phyloP scores from a whole-genome alignment of 2,329 filamentous ascomycete genomes.

The Fusarium sulawesiense region DNA sequence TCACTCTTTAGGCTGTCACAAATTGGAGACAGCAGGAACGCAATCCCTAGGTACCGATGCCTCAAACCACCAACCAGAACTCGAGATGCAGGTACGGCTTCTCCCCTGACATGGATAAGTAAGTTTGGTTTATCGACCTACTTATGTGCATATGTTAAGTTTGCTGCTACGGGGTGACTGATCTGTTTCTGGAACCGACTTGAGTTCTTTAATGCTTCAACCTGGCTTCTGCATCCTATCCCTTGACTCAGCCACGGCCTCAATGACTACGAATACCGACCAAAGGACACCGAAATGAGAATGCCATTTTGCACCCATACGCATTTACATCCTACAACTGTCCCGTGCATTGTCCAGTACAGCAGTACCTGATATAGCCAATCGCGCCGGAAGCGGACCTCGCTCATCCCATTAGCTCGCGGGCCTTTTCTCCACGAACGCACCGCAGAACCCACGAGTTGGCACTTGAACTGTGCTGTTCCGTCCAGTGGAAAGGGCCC shows the following conservation, averaged over 20 bases:
- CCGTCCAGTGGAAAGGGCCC: slow-evolving; percentile 24
- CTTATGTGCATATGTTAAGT: neutral
- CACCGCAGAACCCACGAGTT: slow-evolving; percentile 19
- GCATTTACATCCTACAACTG: slow-evolving; percentile 8
- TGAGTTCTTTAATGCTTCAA: slow-evolving; percentile 24
- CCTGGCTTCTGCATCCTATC: slow-evolving; percentile 16
- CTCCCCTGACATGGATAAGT: slow-evolving; percentile 46
- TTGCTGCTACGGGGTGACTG: slow-evolving; percentile 13
- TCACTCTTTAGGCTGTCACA: slow-evolving; percentile 28
- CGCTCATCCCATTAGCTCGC: slow-evolving; percentile 28
- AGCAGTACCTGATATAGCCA: slow-evolving; percentile 26
- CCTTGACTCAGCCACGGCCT: slow-evolving; percentile 1
- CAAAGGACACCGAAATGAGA: slow-evolving; percentile 5
- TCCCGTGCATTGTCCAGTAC: slow-evolving; percentile 5
- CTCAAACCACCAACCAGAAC: slow-evolving; percentile 42
- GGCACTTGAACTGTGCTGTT: slow-evolving; percentile 19
- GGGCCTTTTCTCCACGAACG: slow-evolving; percentile 36
- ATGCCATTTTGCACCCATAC: slow-evolving; percentile 10
- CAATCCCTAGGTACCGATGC: slow-evolving; percentile 25
- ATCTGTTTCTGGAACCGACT: slow-evolving; percentile 29
- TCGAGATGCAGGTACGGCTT: slow-evolving; percentile 43
- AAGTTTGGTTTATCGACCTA: slow-evolving; percentile 4
- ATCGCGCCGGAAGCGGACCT: slow-evolving; percentile 38
- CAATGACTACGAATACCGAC: slow-evolving; percentile 11
- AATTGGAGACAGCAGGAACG: slow-evolving; percentile 28